Conservation (phyloP, 306 rosid genomes). For the Herpetospermum pedunculosum region DNA sequence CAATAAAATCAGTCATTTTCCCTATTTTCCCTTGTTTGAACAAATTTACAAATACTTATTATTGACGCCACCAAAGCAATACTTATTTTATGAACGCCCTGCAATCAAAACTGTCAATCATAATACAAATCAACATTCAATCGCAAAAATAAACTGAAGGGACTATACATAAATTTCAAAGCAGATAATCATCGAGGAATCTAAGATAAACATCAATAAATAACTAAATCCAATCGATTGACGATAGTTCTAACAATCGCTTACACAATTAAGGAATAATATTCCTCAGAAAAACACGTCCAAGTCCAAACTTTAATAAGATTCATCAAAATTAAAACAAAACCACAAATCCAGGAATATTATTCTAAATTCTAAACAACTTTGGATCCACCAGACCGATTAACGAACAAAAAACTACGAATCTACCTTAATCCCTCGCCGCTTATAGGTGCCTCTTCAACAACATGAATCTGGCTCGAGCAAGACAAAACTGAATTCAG, state of each 20-base stretch:
- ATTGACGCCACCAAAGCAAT: too few relatives aligned
- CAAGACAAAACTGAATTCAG: constrained; percentile 65
- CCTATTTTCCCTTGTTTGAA: too few relatives aligned
- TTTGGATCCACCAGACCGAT: constrained; percentile 18
- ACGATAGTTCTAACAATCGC: too few relatives aligned
- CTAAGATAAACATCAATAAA: too few relatives aligned
- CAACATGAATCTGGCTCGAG: constrained; percentile 53
- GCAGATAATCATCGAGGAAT: neutral
- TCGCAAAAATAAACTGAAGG: neutral
- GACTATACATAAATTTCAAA: neutral
- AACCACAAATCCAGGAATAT: neutral
- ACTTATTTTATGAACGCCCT: too few relatives aligned
- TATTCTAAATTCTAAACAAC: neutral
- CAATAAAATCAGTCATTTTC: too few relatives aligned
- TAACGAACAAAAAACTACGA: neutral
- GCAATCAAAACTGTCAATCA: too few relatives aligned
- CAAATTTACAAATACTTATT: too few relatives aligned
- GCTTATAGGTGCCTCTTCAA: constrained; percentile 61
- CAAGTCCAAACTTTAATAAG: neutral
- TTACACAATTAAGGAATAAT: neutral
- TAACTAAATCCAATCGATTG: neutral
- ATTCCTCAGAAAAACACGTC: neutral
- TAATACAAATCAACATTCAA: neutral
- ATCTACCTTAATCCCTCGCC: constrained; percentile 84
- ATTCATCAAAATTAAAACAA: constrained; percentile 2